Evolutionary conservation across 1,139 yeast genomes (phyloP), one percentile per base, ranked within the genome.

Genomic region (Pichia sp.): DNA sequence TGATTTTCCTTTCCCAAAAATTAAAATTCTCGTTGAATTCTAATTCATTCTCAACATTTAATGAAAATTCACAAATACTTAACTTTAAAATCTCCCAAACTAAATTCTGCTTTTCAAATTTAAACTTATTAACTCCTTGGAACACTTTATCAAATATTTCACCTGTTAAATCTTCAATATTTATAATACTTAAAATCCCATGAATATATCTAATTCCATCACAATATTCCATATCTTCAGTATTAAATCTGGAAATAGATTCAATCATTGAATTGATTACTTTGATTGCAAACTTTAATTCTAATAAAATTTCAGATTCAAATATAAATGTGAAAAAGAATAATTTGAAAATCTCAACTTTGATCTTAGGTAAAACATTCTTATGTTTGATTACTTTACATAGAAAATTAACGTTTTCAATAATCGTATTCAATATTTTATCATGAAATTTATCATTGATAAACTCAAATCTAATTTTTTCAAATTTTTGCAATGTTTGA

Each of bases 61-160:
- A 25, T 41, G 40, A 21, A 43, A 43, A 43, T 31, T 38, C 34
- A 36, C 40, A 40, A 5, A 42, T 28, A 12, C 34, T 23, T 9
- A 42, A 30, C 21, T 42, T 42, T 14, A 39, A 15, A n/a, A 30
- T 9, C 23, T 39, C 45, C 46, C 46, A 43, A 15, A 37, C 10
- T 5, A 40, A 24, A 28, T 35, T 35, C 31, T 43, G 46, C 12
- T 28, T 25, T 21, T 37, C 28, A 24, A 28, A 22, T 9, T 12
- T 25, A 21, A 5, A 18, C 6, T 38, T 21, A 23, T 43, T 43
- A 4, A 43, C 19, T 4, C 28, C 23, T 24, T 10, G 14, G 15
- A 43, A 35, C 24, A 25, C 23, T 5, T 18, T 18, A 19, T 28
- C 36, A 36, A 41, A 43, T 5, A 43, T 21, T 9, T 30, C 34